phyloP scores from a whole-genome alignment of 805 yeast genomes.

The Ascoidea rubescens region DNA sequence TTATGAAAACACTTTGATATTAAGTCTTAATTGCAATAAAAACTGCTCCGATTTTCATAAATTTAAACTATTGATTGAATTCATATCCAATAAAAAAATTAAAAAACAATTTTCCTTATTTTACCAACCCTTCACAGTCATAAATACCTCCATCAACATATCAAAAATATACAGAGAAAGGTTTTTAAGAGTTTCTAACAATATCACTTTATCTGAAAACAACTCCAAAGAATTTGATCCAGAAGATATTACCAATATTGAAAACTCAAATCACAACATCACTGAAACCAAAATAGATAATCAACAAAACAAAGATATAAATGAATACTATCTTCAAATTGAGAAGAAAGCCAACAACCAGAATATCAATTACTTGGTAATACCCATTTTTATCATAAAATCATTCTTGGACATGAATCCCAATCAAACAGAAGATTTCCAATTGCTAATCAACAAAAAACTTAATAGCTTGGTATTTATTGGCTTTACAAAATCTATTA shows the following conservation, averaged over 20 bases:
- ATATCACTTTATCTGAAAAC: neutral
- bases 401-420: neutral
- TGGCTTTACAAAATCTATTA: neutral
- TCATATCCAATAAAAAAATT: slow-evolving; percentile 3
- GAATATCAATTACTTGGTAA: neutral
- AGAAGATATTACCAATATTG: neutral
- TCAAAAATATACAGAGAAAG: neutral
- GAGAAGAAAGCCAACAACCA: neutral
- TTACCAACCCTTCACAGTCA: neutral
- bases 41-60: slow-evolving; percentile 3
- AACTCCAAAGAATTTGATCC: neutral
- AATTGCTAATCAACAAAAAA: slow-evolving; percentile 10
- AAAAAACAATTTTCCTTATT: slow-evolving; percentile 8
- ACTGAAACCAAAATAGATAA: no score
- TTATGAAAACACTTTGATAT: slow-evolving; percentile 3
- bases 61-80: slow-evolving; percentile 5
- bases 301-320: neutral
- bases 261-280: neutral
- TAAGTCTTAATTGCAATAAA: slow-evolving; percentile 2
- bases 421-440: neutral
- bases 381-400: neutral
- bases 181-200: neutral
- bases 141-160: neutral
- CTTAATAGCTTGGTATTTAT: slow-evolving; percentile 1
- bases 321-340: no score